Evolutionary conservation across 164 flowering plant genomes (phyloP), one percentile per base, ranked within the genome.

Genomic region (Dillenia suffruticosa): DNA sequence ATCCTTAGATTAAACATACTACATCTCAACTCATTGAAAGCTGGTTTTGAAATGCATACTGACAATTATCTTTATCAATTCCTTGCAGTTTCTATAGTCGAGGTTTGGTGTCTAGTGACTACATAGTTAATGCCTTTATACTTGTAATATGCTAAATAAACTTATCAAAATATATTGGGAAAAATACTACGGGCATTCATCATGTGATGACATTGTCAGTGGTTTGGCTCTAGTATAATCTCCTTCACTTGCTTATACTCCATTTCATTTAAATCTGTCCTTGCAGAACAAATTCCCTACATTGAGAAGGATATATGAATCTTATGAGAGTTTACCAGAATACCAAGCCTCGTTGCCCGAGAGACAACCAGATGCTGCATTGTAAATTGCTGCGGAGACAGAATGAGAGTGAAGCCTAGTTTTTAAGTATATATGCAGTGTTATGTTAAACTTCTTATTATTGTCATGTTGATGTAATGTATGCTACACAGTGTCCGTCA

Each of bases 311-410:
- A 60, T 88, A 51, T 76, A 73, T 56, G 75, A 84, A 68, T 82
- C 80, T 7, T 84, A 72, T 56, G 70, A 74, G 57, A 64, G 61
- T 24, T 56, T 80, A 46, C 85, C 85, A 12, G 88, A 75, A 69
- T 84, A 74, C 56, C 65, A 66, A 70, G 88, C 83, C 46, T 84
- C 89, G 19, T 57, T 63, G 54, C 89, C 89, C 11, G 79, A 79
- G 49, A 71, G 76, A 58, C 95, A 86, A 71, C 88, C 88, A 11
- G 91, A 86, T 80, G 86, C 84, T 51, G 45, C 32, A 26, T 26
- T 1, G 2, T 26, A 26, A 26, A 26, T 26, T 26, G 32, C 32
- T 2, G 32, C 32, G 5, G 32, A 26, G 32, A 26, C 32, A 5
- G 32, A 26, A 26, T 26, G 32, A 1, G 32, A 26, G 32, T 1